Conservation (phyloP, 2,329 filamentous ascomycete genomes). For the Stemphylium lycopersici region DNA sequence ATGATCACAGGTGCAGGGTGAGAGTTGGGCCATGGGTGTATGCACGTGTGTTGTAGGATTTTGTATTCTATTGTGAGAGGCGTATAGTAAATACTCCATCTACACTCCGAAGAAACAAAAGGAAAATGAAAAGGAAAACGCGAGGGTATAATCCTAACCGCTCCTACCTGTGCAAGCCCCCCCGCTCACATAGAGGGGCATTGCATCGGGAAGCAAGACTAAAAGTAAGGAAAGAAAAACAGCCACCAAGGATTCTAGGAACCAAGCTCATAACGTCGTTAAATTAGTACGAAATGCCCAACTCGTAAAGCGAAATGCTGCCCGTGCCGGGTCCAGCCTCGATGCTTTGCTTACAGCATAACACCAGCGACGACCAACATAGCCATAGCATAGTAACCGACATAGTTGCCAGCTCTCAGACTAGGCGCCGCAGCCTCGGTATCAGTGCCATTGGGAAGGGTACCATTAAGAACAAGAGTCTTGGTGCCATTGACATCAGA, state of each 20-base stretch:
- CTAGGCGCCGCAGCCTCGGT: slow-evolving; percentile 29
- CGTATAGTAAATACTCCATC: no score
- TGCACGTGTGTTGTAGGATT: no score
- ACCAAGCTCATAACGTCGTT: slow-evolving; percentile 4
- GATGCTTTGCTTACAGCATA: slow-evolving; percentile 13
- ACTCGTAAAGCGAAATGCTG: not conserved
- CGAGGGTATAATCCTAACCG: not conserved
- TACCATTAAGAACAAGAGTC: slow-evolving; percentile 77
- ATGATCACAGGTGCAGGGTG: no score
- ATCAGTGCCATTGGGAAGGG: slow-evolving; percentile 65
- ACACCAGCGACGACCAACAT: slow-evolving; percentile 45
- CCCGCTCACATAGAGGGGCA: not conserved
- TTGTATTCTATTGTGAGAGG: no score
- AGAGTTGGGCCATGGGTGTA: no score
- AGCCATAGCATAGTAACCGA: slow-evolving; percentile 50
- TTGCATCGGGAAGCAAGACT: not conserved
- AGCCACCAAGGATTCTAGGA: no score
- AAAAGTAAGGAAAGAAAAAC: not conserved
- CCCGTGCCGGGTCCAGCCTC: not conserved
- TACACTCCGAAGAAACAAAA: no score
- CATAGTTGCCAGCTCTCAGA: slow-evolving; percentile 35
- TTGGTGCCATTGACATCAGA: slow-evolving; percentile 66
- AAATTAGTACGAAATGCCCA: not conserved
- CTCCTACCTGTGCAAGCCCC: not conserved
- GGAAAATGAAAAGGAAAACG: no score